Base-by-base conservation (phyloP, 495 filamentous ascomycete species). In the Hypoxylon lenormandii region DNA sequence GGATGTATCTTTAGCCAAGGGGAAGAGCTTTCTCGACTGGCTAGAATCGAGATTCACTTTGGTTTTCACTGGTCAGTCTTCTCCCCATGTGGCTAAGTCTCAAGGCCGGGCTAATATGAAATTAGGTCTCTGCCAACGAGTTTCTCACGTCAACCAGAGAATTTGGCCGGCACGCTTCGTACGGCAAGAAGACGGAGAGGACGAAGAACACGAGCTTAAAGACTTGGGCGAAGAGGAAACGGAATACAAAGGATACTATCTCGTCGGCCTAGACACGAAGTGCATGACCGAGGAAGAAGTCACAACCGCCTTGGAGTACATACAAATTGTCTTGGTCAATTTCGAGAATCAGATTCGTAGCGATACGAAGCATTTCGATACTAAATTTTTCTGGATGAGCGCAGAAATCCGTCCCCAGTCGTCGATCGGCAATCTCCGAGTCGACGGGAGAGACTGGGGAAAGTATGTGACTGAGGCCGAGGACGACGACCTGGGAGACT, bases 121-220 rank as follows among this genome's bases (percentile, higher is more conserved):
- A 22, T 40, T 33, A 83, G 86, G 85, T 63, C 67, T 89, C 33
- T 71, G 80, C 51, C 79, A 78, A 23, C 77, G 77, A 11, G 68
- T 81, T 15, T 80, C 83, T 10, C 68, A 74, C 1, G 51, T 88
- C 21, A 69, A 83, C 46, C 81, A 80, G 11, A 79, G 84, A 28
- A 84, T 88, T 19, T 89, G 87, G 87, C 87, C 87, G 10, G 82
- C 77, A 21, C 74, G 85, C 11, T 89, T 88, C 49, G 75, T 81
- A 37, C 70, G 73, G 4, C 42, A 60, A 26, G 65, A 73, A 11
- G 36, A 26, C 12, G 56, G 30, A 33, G 10, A 8, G 30, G 30
- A 33, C 10, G 30, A 3, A 7, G 6, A 33, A 8, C 5, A 33
- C 30, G 10, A 33, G 5, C 10, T 3, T 1, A 33, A 33, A 33